These are phyloP conservation scores for Escovopsis weberi DNA, from an alignment of 2,329 filamentous ascomycete genomes.

Conservation along the genomic window DNA sequence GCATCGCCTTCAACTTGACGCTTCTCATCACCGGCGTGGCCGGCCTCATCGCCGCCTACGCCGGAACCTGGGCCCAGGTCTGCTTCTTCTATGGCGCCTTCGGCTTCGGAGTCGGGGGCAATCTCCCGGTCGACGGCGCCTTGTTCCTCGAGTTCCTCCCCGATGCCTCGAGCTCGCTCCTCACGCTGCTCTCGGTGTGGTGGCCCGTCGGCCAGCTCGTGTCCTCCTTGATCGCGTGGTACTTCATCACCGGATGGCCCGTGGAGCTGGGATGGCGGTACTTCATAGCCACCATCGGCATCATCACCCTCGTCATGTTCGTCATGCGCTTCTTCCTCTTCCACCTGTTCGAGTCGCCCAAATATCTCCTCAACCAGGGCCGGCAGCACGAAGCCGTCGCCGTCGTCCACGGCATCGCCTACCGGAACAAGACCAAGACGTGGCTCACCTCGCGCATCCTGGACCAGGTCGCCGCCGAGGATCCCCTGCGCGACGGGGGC, in stretches of 20 bases:
- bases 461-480: conserved; percentile 36
- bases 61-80: conserved; percentile 50
- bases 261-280: conserved; percentile 63
- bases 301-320: conserved; percentile 65
- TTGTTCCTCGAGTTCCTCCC: conserved; percentile 77
- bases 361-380: conserved; percentile 64
- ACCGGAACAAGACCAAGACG: conserved; percentile 53
- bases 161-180: conserved; percentile 53
- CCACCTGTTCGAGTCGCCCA: conserved; percentile 72
- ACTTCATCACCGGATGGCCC: conserved; percentile 55
- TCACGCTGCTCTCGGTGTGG: conserved; percentile 73
- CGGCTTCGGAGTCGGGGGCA: conserved; percentile 59
- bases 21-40: conserved; percentile 62
- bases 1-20: conserved; percentile 68
- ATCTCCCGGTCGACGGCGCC: conserved; percentile 64
- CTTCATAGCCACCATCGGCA: conserved; percentile 55
- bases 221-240: conserved; percentile 60
- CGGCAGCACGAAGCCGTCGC: conserved; percentile 66
- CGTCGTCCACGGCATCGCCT: conserved; percentile 64
- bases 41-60: conserved; percentile 54
- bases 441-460: conserved; percentile 63
- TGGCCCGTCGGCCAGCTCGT: conserved; percentile 74
- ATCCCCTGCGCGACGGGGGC: conserved; percentile 12
- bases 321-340: conserved; percentile 66
- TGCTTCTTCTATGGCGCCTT: conserved; percentile 46